Conservation (phyloP, 2,329 filamentous ascomycete genomes). For the Apiospora arundinis region DNA sequence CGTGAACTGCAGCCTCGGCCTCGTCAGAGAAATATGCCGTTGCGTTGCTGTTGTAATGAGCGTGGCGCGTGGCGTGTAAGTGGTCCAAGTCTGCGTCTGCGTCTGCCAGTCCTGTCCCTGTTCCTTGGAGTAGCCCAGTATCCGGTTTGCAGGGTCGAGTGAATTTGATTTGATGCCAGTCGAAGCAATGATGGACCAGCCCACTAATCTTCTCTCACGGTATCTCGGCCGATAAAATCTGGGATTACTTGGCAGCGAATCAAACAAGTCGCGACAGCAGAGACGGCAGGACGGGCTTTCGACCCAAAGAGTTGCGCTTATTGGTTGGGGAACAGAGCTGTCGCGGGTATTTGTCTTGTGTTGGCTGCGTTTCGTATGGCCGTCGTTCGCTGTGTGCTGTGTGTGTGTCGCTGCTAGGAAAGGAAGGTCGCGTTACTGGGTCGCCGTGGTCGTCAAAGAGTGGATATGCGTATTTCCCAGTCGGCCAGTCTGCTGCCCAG, state of each 20-base stretch:
- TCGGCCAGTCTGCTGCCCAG: not conserved
- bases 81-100: not conserved
- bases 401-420: not conserved
- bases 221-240: not conserved
- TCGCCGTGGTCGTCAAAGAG: not conserved
- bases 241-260: constrained; percentile 4
- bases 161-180: constrained; percentile 7
- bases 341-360: not conserved
- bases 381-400: not conserved
- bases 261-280: not conserved
- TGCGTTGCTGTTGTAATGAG: not conserved
- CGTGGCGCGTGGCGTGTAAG: constrained; percentile 19
- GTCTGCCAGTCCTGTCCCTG: too few species aligned
- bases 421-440: constrained; percentile 2
- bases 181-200: not conserved
- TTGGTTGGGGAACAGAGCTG: not conserved
- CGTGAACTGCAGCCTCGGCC: not conserved
- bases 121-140: too few species aligned
- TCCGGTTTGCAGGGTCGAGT: not conserved
- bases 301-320: not conserved
- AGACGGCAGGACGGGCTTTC: not conserved
- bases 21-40: not conserved
- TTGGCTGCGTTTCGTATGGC: constrained; percentile 6
- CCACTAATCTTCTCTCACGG: not conserved
- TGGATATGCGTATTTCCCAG: not conserved